Evolutionary conservation across 257 asterid species (phyloP), one percentile per base, ranked within the genome.

Genomic region (Hygrophila difformis): DNA sequence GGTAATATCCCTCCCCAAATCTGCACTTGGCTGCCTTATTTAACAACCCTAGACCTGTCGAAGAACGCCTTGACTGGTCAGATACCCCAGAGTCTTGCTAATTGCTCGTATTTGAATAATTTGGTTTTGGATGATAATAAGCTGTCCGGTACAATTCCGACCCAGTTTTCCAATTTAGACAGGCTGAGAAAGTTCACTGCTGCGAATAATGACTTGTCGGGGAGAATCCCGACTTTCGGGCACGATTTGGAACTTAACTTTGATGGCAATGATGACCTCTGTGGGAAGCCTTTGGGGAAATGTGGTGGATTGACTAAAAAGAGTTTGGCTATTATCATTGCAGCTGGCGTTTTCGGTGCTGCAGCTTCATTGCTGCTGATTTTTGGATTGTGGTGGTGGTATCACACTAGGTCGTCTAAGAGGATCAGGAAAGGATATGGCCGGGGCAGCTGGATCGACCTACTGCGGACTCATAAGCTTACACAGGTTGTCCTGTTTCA

Each of bases 331-430:
- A 82, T 82, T 22, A 91, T 91, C 35, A 77, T 86, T 26, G 88
- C 94, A 0, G 89, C 96, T 0, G 96, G 98, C 24, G 96, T 86
- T 13, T 78, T 78, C 26, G 92, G 93, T 3, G 98, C 89, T 7
- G 88, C 84, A 0, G 96, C 82, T 8, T 82, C 96, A 1, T 39
- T 82, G 77, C 33, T 86, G 62, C 67, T 91, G 35, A 94, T 77
- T 5, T 80, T 82, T 39, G 93, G 94, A 35, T 56, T 75, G 20
- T 81, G 96, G 95, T 91, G 92, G 86, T 81, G 82, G 82, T 84
- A 13, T 48, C 74, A 67, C 39, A 58, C 69, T 1, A 63, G 60
- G 56, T 34, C 79, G 6, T 61, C 68, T 12, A 64, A 68, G 64
- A 71, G 79, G 7, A 39, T 68, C 22, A 87, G 83, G 12, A 67